Conservation (phyloP, 2,329 filamentous ascomycete species). For the Pestalotiopsis sp. region DNA sequence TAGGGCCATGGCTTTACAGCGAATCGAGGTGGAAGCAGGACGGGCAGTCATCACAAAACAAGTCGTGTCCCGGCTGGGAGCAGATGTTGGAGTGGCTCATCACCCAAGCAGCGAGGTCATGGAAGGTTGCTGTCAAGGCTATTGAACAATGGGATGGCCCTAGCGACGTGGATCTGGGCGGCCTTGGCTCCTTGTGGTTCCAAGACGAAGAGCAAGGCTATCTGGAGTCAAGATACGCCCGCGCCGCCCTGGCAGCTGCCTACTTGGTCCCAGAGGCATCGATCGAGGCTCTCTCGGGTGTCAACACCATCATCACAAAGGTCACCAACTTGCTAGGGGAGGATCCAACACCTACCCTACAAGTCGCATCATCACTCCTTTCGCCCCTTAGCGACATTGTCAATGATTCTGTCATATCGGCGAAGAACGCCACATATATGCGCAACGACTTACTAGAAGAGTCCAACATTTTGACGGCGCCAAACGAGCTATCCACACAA, state of each 20-base stretch:
- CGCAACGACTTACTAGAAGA: conserved; percentile 57
- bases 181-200: conserved; percentile 58
- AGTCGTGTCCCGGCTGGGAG: conserved; percentile 66
- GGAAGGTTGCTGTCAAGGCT: conserved; percentile 63
- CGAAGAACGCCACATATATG: conserved; percentile 46
- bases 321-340: conserved; percentile 63
- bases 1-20: conserved; percentile 76
- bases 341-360: conserved; percentile 56
- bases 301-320: conserved; percentile 62
- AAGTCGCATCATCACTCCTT: conserved; percentile 48
- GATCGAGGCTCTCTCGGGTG: conserved; percentile 58
- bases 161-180: conserved; percentile 68
- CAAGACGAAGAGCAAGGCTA: conserved; percentile 61
- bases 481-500: conserved; percentile 55
- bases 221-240: conserved; percentile 67
- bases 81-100: conserved; percentile 70
- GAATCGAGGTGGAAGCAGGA: conserved; percentile 57
- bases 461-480: conserved; percentile 67
- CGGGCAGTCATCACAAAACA: conserved; percentile 24
- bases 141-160: conserved; percentile 76
- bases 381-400: conserved; percentile 40
- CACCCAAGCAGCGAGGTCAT: conserved; percentile 58
- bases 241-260: conserved; percentile 67
- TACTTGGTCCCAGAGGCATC: conserved; percentile 67
- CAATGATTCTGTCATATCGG: conserved; percentile 35